These are phyloP conservation scores for Citeromyces hawaiiensis DNA, from an alignment of 1,139 yeast genomes.

Conservation along the genomic window DNA sequence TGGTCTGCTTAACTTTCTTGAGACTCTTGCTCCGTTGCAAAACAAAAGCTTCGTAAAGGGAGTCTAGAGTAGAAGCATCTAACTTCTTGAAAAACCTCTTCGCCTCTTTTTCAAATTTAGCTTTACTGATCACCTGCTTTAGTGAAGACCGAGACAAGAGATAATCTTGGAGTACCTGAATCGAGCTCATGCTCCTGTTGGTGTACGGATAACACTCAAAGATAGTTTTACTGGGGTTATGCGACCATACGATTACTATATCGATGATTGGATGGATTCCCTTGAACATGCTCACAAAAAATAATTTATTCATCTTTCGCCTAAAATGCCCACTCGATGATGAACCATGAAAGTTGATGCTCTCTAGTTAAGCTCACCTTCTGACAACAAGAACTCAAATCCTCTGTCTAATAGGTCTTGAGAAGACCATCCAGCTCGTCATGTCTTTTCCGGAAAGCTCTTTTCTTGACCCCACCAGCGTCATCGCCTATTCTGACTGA, in stretches of 20 bases:
- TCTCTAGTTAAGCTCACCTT: too few relatives aligned
- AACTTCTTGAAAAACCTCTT: background rate
- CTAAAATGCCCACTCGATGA: too few relatives aligned
- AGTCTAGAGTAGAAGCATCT: conserved; percentile 2
- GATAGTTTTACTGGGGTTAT: too few relatives aligned
- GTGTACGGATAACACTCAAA: too few relatives aligned
- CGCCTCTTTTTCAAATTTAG: background rate
- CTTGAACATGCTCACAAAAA: too few relatives aligned
- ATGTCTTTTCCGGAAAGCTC: conserved; percentile 36
- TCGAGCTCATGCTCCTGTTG: too few relatives aligned
- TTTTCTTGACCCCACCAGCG: conserved; percentile 16
- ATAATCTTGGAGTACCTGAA: conserved; percentile 2
- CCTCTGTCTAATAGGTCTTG: background rate
- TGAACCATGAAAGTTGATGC: too few relatives aligned
- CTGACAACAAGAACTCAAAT: too few relatives aligned
- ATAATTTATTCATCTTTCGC: too few relatives aligned
- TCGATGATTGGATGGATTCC: too few relatives aligned
- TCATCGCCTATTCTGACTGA: conserved; percentile 50
- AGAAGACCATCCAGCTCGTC: conserved; percentile 34
- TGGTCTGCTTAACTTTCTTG: background rate
- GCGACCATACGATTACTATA: too few relatives aligned
- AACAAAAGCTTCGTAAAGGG: conserved; percentile 4
- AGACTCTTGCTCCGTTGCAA: conserved; percentile 5
- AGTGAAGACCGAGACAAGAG: conserved; percentile 3
- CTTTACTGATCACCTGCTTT: background rate